Conservation (phyloP, 208 protist species). For the Trypanosoma brucei region DNA sequence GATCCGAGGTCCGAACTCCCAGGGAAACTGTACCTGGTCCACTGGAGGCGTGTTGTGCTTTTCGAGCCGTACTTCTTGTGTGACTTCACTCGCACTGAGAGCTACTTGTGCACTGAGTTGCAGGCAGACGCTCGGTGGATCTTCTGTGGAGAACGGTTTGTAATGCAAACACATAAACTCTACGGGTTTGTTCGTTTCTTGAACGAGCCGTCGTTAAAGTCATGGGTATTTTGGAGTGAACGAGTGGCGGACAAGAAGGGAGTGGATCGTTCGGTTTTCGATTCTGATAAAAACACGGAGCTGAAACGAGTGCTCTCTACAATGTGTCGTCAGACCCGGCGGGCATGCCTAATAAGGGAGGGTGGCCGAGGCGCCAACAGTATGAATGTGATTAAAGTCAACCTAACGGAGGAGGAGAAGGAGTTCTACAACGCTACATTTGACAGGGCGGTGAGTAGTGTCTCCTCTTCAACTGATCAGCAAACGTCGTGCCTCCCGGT, state of each 20-base stretch:
- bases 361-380: background rate
- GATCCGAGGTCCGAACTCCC: slow-evolving; percentile 13
- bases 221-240: slow-evolving; percentile 57
- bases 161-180: slow-evolving; percentile 58
- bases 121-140: slow-evolving; percentile 45
- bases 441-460: background rate
- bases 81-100: slow-evolving; percentile 49
- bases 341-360: background rate
- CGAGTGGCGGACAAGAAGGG: slow-evolving; percentile 4
- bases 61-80: slow-evolving; percentile 90
- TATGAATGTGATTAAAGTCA: background rate
- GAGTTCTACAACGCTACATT: background rate
- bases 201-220: slow-evolving; percentile 56
- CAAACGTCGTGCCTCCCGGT: background rate
- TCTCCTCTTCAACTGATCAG: background rate
- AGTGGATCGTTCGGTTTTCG: no score
- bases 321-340: background rate
- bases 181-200: slow-evolving; percentile 67
- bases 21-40: slow-evolving; percentile 64
- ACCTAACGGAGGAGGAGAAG: background rate
- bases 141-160: slow-evolving; percentile 56
- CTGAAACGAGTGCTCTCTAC: background rate
- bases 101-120: slow-evolving; percentile 42
- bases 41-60: slow-evolving; percentile 85
- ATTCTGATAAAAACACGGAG: no score